Percentiles rank a stretch among this genome's conserved stretches.
phyloP scores from a whole-genome alignment of 768 basidiomycete species.

The Fomitopsis serialis region DNA sequence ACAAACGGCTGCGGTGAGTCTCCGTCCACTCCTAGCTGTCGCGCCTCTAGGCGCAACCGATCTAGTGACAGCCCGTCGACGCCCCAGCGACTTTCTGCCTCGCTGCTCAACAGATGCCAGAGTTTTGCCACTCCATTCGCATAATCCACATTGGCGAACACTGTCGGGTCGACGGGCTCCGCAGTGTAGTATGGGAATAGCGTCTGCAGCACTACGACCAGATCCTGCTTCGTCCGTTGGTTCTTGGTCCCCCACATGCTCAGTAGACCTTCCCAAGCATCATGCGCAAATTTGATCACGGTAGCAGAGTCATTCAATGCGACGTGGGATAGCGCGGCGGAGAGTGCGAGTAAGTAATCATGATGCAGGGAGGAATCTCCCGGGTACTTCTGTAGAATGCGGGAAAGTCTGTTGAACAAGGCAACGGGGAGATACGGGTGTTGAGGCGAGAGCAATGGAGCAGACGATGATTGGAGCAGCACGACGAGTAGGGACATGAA shows the following conservation, averaged over 20 bases:
- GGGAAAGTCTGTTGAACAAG: constrained; percentile 53
- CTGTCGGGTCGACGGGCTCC: constrained; percentile 4
- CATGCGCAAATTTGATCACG: constrained; percentile 54
- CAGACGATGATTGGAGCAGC: constrained; percentile 50
- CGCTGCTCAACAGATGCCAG: constrained; percentile 52
- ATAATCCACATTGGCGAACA: constrained; percentile 32
- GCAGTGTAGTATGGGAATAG: constrained; percentile 56
- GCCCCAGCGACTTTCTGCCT: constrained; percentile 61
- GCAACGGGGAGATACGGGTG: constrained; percentile 37
- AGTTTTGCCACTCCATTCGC: constrained; percentile 45
- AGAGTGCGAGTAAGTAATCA: constrained; percentile 65
- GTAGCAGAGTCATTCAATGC: constrained; percentile 66
- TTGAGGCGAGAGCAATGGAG: constrained; percentile 48
- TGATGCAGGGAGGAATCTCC: constrained; percentile 75
- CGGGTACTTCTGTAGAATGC: constrained; percentile 63
- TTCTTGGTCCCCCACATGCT: constrained; percentile 78
- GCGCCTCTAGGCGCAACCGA: constrained; percentile 52
- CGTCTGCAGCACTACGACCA: constrained; percentile 66
- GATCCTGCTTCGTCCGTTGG: constrained; percentile 68
- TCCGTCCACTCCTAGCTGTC: constrained; percentile 14
- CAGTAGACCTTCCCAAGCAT: constrained; percentile 60
- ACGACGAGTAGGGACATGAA: constrained; percentile 59
- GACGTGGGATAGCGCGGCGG: constrained; percentile 66
- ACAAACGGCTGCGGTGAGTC: constrained; percentile 40
- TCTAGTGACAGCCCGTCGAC: constrained; percentile 62